Evolutionary conservation across 257 asterid species (phyloP).

Genomic region (Ilex asprella): DNA sequence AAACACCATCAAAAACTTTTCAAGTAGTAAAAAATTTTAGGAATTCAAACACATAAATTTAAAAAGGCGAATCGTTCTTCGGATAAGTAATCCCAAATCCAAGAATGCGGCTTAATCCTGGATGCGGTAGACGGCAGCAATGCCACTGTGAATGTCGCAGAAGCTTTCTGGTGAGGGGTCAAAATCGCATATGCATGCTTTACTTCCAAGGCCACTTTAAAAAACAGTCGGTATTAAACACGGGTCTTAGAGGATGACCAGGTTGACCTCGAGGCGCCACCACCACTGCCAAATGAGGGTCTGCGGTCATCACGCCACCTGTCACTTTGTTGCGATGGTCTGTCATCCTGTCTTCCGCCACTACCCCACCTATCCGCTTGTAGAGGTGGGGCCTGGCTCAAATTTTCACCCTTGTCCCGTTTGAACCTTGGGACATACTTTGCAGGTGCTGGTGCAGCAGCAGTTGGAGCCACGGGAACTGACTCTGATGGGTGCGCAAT

Average conservation of each 20-base stretch:
- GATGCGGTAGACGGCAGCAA: too few species aligned
- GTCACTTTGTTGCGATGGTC: conserved; percentile 25
- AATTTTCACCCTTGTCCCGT: conserved; percentile 23
- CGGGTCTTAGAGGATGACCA: conserved; percentile 17
- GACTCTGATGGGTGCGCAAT: conserved; percentile 27
- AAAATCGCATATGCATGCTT: too few species aligned
- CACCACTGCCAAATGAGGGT: conserved; percentile 11
- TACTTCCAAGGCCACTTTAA: too few species aligned
- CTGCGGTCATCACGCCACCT: conserved; percentile 54
- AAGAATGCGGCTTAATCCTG: too few species aligned
- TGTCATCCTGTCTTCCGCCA: conserved; percentile 29
- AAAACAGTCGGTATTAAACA: too few species aligned
- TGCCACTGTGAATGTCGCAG: too few species aligned
- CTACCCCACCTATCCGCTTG: conserved; percentile 47
- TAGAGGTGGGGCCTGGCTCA: conserved; percentile 33
- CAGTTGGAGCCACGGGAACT: conserved; percentile 21
- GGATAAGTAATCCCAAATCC: too few species aligned
- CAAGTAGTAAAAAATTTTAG: too few species aligned
- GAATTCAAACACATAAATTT: too few species aligned
- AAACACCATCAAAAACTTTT: too few species aligned
- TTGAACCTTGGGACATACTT: conserved; percentile 47
- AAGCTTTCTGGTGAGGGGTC: too few species aligned
- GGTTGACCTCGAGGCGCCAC: conserved; percentile 33
- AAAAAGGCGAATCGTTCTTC: too few species aligned
- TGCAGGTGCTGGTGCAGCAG: conserved; percentile 35